These are phyloP conservation scores for Pneumocystis oryctolagi DNA, from an alignment of 1,139 yeast genomes.

Conservation along the genomic window DNA sequence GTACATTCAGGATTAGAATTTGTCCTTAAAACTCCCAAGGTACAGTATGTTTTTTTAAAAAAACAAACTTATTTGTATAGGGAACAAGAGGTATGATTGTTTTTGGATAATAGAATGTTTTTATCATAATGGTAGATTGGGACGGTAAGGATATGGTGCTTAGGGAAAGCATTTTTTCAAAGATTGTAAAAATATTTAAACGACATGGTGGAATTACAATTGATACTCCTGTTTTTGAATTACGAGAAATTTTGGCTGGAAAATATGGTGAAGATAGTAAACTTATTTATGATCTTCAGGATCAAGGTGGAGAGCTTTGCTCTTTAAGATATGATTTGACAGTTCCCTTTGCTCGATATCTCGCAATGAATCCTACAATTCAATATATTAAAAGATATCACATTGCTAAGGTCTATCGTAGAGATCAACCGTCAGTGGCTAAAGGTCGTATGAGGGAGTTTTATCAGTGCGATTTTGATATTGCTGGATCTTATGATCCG, in stretches of 20 bases:
- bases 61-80: not conserved
- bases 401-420: conserved; percentile 92
- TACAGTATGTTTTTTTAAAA: not conserved
- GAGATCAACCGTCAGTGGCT: conserved; percentile 99
- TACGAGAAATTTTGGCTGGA: conserved; percentile 87
- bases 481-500: conserved; percentile 79
- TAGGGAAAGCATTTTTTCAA: conserved; percentile 69
- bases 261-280: conserved; percentile 97
- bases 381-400: conserved; percentile 84
- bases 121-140: conserved; percentile 48
- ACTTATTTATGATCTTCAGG: conserved; percentile 84
- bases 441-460: conserved; percentile 99
- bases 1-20: not conserved
- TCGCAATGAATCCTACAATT: conserved; percentile 75
- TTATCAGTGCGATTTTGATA: conserved; percentile 93
- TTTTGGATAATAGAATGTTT: not conserved
- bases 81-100: not conserved
- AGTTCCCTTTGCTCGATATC: conserved; percentile 92
- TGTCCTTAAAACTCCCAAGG: not conserved
- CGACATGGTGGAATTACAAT: conserved; percentile 96
- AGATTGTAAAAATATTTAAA: conserved; percentile 61
- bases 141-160: conserved; percentile 93
- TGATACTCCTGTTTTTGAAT: conserved; percentile 93
- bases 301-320: conserved; percentile 95
- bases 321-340: conserved; percentile 91